Base-by-base conservation (phyloP, 495 filamentous ascomycete species). In the Cercophora sp. region DNA sequence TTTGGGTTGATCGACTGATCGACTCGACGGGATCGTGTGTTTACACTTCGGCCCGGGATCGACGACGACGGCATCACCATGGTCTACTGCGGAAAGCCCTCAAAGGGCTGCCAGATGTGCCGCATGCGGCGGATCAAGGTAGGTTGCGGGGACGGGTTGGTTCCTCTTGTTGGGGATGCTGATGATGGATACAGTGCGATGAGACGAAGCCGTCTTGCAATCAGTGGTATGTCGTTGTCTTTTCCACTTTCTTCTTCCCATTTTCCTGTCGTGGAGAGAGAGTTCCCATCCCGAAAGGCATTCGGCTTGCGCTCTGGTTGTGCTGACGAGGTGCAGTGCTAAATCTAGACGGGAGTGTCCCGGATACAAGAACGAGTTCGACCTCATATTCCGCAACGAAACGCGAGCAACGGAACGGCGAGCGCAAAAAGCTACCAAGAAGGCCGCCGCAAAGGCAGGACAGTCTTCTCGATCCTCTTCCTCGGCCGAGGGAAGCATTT, bases 1-100 rank as follows among this genome's bases (percentile, higher is more conserved):
- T n/a, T n/a, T n/a, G n/a, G n/a, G n/a, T n/a, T n/a, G n/a, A n/a
- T n/a, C n/a, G n/a, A n/a, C n/a, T n/a, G n/a, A n/a, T n/a, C n/a
- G n/a, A n/a, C n/a, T n/a, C n/a, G n/a, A n/a, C n/a, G n/a, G n/a
- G n/a, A n/a, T n/a, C n/a, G n/a, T n/a, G n/a, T n/a, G n/a, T n/a
- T n/a, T n/a, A n/a, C n/a, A n/a, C n/a, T n/a, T n/a, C n/a, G 18
- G n/a, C 11, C n/a, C n/a, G 16, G 22, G 42, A 25, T 9, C 22
- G 15, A 15, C 20, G 13, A 2, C 5, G 16, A 25, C 2, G 9
- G n/a, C 11, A 20, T 11, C 2, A 9, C 36, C 42, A 89, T 89
- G 85, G 85, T 89, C 1, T 89, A 87, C 61, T 82, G 81, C 58
- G 85, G 85, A 23, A 85, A 86, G 64, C 85, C 85, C 45, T 86